phyloP scores from a whole-genome alignment of 768 basidiomycete species.

The Leucocoprinus leucothites region DNA sequence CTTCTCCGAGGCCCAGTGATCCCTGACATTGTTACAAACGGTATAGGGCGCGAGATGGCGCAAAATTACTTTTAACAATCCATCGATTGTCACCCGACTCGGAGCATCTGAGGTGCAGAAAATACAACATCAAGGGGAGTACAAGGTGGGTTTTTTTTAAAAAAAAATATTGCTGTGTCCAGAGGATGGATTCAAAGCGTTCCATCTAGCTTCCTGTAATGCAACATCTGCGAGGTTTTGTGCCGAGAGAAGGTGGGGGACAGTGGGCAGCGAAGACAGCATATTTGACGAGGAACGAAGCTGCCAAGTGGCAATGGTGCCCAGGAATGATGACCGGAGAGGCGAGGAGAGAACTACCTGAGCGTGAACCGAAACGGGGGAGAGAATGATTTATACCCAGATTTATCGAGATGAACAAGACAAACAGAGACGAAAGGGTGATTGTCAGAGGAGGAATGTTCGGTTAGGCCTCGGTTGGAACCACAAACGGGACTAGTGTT shows the following conservation, averaged over 20 bases:
- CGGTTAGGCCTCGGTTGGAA: conserved; percentile 9
- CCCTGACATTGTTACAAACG: background rate
- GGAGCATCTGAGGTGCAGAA: background rate
- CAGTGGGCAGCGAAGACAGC: background rate
- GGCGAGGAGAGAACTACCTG: background rate
- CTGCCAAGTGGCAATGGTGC: background rate
- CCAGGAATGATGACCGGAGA: background rate
- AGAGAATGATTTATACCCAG: background rate
- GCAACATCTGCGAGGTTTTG: background rate
- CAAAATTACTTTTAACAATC: background rate
- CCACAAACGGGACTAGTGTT: conserved; percentile 1
- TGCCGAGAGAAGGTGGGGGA: background rate
- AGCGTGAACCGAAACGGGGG: background rate
- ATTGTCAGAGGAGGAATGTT: conserved; percentile 1
- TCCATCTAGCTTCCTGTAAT: background rate
- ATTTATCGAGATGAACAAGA: background rate
- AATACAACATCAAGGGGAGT: background rate
- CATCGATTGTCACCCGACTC: background rate
- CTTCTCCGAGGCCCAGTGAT: conserved; percentile 5
- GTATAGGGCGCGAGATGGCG: too few relatives aligned
- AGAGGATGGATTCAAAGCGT: background rate
- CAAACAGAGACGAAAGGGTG: background rate
- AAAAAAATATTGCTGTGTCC: too few relatives aligned
- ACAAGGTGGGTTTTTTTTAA: background rate
- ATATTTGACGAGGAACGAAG: background rate